phyloP scores from a whole-genome alignment of 257 asterid species.

The Scutellaria barbata region DNA sequence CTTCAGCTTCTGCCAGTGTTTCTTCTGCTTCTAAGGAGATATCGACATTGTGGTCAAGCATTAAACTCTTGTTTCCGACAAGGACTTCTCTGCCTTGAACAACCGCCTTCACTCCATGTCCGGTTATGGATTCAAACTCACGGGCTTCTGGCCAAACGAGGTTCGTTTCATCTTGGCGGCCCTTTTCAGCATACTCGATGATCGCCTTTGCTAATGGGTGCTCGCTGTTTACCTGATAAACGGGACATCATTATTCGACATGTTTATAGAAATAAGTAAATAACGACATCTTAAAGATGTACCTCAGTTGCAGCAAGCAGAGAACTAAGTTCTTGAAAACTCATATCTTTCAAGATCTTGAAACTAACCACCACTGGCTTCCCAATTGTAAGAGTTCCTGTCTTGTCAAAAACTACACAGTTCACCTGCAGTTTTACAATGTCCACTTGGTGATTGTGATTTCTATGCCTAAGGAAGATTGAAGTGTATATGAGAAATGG shows the following conservation, averaged over 20 bases:
- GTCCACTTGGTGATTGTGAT: background rate
- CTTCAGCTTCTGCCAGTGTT: slow-evolving; percentile 59
- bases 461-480: background rate
- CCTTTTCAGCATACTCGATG: slow-evolving; percentile 59
- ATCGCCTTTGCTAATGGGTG: slow-evolving; percentile 88
- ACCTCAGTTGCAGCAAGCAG: slow-evolving; percentile 90
- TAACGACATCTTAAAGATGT: background rate
- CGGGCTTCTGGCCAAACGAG: slow-evolving; percentile 59
- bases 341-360: slow-evolving; percentile 57
- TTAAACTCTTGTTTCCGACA: slow-evolving; percentile 76
- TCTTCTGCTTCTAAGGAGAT: slow-evolving; percentile 70
- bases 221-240: slow-evolving; percentile 74
- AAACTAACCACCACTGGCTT: slow-evolving; percentile 73
- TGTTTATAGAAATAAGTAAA: too few relatives aligned
- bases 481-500: background rate
- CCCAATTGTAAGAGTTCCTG: slow-evolving; percentile 85
- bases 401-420: slow-evolving; percentile 78
- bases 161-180: slow-evolving; percentile 54
- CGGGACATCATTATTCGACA: background rate
- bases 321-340: slow-evolving; percentile 58
- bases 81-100: slow-evolving; percentile 68
- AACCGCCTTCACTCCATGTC: slow-evolving; percentile 83
- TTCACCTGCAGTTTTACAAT: slow-evolving; percentile 51
- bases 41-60: slow-evolving; percentile 48
- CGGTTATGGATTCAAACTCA: slow-evolving; percentile 73